Percentiles rank a stretch among this genome's conserved stretches.
phyloP scores from a whole-genome alignment of 768 basidiomycete genomes.

The Strobilomyces dryophilus region DNA sequence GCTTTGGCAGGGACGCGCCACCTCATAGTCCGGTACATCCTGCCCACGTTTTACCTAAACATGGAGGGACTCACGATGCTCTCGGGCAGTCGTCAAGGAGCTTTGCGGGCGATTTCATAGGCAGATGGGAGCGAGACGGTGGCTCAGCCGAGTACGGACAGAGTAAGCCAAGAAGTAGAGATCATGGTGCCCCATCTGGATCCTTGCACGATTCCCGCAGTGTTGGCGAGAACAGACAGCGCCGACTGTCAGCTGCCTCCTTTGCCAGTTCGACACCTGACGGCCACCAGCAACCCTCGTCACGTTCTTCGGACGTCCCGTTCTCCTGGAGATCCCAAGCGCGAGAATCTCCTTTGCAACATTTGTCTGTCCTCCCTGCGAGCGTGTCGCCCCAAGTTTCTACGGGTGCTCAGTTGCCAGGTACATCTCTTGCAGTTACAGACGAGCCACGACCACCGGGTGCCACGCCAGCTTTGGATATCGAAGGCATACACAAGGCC shows the following conservation, averaged over 20 bases:
- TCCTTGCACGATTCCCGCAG: conserved; percentile 16
- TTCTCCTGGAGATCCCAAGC: conserved; percentile 35
- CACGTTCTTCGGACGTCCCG: conserved; percentile 19
- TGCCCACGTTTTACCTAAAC: conserved; percentile 63
- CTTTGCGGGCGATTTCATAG: conserved; percentile 15
- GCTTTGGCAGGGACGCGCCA: conserved; percentile 43
- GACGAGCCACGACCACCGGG: conserved; percentile 32
- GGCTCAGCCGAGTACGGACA: conserved; percentile 16
- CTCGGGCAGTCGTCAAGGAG: conserved; percentile 15
- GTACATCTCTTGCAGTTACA: conserved; percentile 37
- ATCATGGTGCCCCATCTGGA: conserved; percentile 10
- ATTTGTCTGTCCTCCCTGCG: conserved; percentile 25
- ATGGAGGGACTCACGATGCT: conserved; percentile 19
- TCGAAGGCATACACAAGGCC: conserved; percentile 68
- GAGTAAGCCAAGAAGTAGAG: conserved; percentile 17
- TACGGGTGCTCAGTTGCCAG: conserved; percentile 40
- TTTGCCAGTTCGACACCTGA: conserved; percentile 22
- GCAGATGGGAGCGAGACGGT: conserved; percentile 20
- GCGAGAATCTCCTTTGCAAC: conserved; percentile 40
- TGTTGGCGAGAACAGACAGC: conserved; percentile 16
- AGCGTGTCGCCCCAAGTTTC: conserved; percentile 5
- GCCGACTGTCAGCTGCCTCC: conserved; percentile 21
- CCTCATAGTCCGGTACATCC: conserved; percentile 36
- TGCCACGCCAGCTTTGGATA: conserved; percentile 34
- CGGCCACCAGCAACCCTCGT: conserved; percentile 16